Conservation (phyloP, 768 basidiomycete genomes). For the Naganishia randhawae region DNA sequence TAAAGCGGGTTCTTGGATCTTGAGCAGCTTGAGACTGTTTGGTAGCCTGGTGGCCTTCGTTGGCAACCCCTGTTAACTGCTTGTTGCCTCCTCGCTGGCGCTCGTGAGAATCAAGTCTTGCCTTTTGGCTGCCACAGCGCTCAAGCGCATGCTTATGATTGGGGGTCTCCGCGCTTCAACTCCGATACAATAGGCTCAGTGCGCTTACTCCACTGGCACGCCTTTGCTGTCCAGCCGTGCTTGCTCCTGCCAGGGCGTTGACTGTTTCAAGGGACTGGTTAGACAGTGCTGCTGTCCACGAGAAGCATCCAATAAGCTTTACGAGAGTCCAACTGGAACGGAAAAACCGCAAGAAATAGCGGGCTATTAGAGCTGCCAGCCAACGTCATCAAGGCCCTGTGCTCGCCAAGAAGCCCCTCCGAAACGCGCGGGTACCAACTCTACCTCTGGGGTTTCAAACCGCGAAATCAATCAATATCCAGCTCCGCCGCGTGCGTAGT, state of each 20-base stretch:
- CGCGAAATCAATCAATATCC: slow-evolving; percentile 11
- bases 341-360: neutral
- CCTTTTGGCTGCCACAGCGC: neutral
- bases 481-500: neutral
- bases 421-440: slow-evolving; percentile 10
- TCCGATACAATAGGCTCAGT: neutral
- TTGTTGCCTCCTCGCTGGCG: too few relatives aligned
- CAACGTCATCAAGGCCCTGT: neutral
- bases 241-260: too few relatives aligned
- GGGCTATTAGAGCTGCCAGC: neutral
- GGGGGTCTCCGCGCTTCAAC: neutral
- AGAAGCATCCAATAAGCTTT: neutral
- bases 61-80: too few relatives aligned
- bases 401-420: neutral
- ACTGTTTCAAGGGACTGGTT: too few relatives aligned
- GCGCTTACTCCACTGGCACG: neutral
- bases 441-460: neutral
- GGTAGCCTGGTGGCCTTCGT: too few relatives aligned
- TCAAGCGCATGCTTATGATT: neutral
- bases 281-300: too few relatives aligned
- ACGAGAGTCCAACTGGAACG: neutral
- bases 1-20: too few relatives aligned
- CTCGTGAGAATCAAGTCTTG: neutral
- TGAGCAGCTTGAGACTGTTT: too few relatives aligned
- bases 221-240: neutral